Percentiles rank a stretch among this genome's conserved stretches.
Evolutionary conservation across 768 basidiomycete genomes (phyloP).

Genomic region (Galerina marginata): DNA sequence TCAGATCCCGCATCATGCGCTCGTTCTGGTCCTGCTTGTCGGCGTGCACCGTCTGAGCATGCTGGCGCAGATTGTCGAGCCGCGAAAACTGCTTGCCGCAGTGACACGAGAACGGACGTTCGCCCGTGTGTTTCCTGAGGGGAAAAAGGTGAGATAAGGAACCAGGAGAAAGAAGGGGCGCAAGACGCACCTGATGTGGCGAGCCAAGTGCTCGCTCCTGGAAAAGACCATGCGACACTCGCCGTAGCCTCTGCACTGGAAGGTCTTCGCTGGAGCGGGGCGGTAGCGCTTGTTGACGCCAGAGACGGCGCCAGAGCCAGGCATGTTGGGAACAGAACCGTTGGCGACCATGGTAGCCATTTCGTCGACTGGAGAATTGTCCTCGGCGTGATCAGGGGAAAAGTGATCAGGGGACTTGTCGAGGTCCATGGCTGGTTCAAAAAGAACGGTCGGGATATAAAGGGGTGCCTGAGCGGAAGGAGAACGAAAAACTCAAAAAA

Average conservation of each 20-base stretch:
- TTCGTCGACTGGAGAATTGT: background rate
- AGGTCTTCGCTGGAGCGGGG: constrained; percentile 89
- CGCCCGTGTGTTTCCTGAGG: constrained; percentile 94
- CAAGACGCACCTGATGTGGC: constrained; percentile 84
- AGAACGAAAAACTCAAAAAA: constrained; percentile 1
- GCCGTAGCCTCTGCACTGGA: constrained; percentile 93
- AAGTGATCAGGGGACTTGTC: constrained; percentile 1
- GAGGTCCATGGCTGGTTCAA: constrained; percentile 15
- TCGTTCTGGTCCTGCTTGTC: constrained; percentile 91
- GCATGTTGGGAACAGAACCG: constrained; percentile 24
- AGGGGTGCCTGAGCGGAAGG: constrained; percentile 12
- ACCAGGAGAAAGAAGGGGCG: constrained; percentile 16
- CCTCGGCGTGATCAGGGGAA: constrained; percentile 25
- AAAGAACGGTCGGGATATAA: constrained; percentile 18
- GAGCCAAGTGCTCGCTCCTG: constrained; percentile 92
- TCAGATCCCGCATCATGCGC: constrained; percentile 90
- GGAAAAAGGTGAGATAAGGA: constrained; percentile 12
- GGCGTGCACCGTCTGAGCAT: constrained; percentile 96
- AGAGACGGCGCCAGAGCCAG: constrained; percentile 19
- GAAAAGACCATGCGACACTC: constrained; percentile 98
- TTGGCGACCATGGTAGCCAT: constrained; percentile 30
- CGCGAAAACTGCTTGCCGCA: constrained; percentile 95
- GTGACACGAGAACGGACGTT: constrained; percentile 95
- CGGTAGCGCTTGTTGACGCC: constrained; percentile 68
- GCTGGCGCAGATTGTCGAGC: constrained; percentile 95